A percentile compares a stretch with the other conserved stretches of the same genome.
phyloP scores from a whole-genome alignment of 495 filamentous ascomycete species.

The Oidiodendron maius region DNA sequence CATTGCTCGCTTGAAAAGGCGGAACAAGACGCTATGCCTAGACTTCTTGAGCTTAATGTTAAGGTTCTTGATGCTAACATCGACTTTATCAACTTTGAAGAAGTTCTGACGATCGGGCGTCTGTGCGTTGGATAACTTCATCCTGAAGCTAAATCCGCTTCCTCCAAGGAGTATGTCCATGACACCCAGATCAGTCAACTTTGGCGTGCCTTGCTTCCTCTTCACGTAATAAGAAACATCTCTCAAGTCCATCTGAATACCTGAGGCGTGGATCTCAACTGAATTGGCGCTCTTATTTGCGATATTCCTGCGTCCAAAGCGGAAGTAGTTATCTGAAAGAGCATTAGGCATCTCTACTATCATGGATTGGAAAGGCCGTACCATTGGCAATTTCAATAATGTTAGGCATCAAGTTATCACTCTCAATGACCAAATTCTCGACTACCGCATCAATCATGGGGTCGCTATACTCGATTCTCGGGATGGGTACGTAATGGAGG shows the following conservation, averaged over 20 bases:
- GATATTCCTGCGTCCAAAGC: conserved; percentile 84
- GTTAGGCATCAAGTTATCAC: conserved; percentile 96
- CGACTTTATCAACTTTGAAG: conserved; percentile 87
- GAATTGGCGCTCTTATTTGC: conserved; percentile 77
- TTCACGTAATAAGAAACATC: conserved; percentile 96
- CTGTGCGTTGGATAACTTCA: conserved; percentile 79
- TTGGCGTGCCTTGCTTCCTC: conserved; percentile 91
- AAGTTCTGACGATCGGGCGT: conserved; percentile 71
- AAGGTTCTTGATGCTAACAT: conserved; percentile 77
- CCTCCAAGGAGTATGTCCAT: conserved; percentile 89
- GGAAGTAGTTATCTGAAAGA: conserved; percentile 83
- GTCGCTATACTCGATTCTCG: conserved; percentile 90
- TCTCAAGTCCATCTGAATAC: conserved; percentile 79
- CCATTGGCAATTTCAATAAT: conserved; percentile 69
- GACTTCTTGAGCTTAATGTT: conserved; percentile 90
- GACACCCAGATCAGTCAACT: conserved; percentile 81
- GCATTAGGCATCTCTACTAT: neutral
- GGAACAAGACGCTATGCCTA: conserved; percentile 88
- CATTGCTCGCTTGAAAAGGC: conserved; percentile 80
- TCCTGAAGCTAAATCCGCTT: conserved; percentile 83
- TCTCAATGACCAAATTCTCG: conserved; percentile 92
- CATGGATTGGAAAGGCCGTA: neutral
- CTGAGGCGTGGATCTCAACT: conserved; percentile 76
- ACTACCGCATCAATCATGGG: conserved; percentile 78
- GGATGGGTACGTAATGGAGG: conserved; percentile 86